Base-by-base conservation (phyloP, 371 early-diverging fungal species). In the Haplosporangium sp. region DNA sequence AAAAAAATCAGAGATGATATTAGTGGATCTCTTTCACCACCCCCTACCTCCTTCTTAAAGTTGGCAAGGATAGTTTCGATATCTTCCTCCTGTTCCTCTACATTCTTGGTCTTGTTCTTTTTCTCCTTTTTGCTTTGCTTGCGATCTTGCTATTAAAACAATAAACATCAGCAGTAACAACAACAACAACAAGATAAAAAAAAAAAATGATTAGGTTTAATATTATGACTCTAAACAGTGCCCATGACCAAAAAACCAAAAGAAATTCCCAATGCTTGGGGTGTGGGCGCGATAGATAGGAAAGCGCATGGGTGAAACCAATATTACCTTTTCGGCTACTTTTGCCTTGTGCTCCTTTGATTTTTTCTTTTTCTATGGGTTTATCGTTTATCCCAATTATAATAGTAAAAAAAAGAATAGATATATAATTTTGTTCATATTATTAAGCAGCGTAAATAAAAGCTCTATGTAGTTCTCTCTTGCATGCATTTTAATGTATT, bases 41-140 rank as follows among this genome's bases (percentile, higher is more conserved):
- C n/a, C 38, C 27, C 38, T 66, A 85, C 87, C 84, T 86, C 84
- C 59, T 79, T 67, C 74, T 85, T 81, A 62, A 92, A 88, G 60
- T 85, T 84, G 52, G 83, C 84, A 27, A 92, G 83, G 45, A 92
- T 86, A 7, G 85, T 71, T 53, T 92, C 92, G 67, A 92, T 90
- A 70, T 92, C 92, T 61, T 90, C 91, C 35, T 88, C 89, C 56
- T 84, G 85, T 35, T 88, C 88, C 61, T 85, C 87, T 61, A 70
- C 71, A 58, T 76, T 81, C 72, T 77, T 85, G 69, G 69, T 67
- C 78, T 71, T 78, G 37, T 66, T 64, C 69, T 84, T 85, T 38
- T 83, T 84, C 45, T 85, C 85, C 76, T 88, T 87, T 65, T 83
- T 83, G 48, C 71, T 47, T 65, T 81, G 79, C 77, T 88, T 85